A percentile compares a stretch with the other conserved stretches of the same genome.
Evolutionary conservation across 78 protist genomes (phyloP).

Genomic region (Dictyostelium intermedium): DNA sequence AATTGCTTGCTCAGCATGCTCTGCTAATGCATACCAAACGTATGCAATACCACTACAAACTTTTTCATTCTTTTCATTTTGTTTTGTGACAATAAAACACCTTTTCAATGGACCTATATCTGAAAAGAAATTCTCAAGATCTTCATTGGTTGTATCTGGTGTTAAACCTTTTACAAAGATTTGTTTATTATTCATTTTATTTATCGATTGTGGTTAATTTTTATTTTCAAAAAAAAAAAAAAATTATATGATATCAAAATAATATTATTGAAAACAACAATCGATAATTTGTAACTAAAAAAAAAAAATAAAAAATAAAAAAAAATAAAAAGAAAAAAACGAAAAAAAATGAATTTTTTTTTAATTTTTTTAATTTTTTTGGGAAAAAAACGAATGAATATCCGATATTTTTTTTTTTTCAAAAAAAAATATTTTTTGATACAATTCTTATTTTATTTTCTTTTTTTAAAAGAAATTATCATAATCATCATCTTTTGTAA

Average conservation of each 20-base stretch:
- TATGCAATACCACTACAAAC: conserved; percentile 39
- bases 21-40: conserved; percentile 51
- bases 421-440: background rate
- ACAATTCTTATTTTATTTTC: background rate
- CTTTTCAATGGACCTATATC: conserved; percentile 59
- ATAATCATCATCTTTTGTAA: conserved; percentile 17
- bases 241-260: too few species aligned
- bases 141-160: conserved; percentile 35
- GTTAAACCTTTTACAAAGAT: conserved; percentile 40
- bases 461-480: conserved; percentile 10
- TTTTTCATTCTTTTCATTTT: conserved; percentile 1
- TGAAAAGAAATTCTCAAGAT: conserved; percentile 44
- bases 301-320: too few species aligned
- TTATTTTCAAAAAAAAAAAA: too few species aligned
- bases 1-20: conserved; percentile 49
- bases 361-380: background rate
- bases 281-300: background rate
- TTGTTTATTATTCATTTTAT: conserved; percentile 16
- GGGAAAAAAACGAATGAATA: too few species aligned
- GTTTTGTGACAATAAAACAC: conserved; percentile 34
- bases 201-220: too few species aligned
- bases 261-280: too few species aligned
- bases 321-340: too few species aligned
- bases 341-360: too few species aligned
- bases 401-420: background rate